phyloP scores from a whole-genome alignment of 2,329 filamentous ascomycete species.

The Diplodia corticola region DNA sequence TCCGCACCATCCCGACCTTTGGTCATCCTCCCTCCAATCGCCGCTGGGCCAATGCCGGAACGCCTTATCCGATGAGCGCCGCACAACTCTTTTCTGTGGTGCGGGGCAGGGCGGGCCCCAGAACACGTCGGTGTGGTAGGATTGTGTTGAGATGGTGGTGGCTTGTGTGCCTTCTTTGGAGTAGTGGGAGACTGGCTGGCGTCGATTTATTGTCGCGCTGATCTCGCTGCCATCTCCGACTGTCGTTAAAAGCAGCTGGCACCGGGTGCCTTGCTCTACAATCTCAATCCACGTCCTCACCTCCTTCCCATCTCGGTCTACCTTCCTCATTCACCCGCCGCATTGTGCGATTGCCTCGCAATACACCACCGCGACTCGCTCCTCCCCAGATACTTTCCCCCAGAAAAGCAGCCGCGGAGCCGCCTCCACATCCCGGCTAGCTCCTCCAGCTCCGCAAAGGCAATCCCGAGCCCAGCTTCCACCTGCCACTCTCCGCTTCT shows the following conservation, averaged over 20 bases:
- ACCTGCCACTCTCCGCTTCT: neutral
- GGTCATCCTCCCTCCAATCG: neutral
- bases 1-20: slow-evolving; percentile 1
- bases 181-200: neutral
- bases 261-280: neutral
- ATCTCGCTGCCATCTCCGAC: neutral
- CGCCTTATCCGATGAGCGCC: slow-evolving; percentile 11
- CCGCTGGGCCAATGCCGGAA: neutral
- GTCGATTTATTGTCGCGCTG: neutral
- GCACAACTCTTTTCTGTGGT: neutral
- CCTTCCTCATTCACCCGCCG: neutral
- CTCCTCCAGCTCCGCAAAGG: neutral
- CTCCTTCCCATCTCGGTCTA: neutral
- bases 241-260: neutral
- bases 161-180: neutral
- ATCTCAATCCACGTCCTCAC: neutral
- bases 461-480: neutral
- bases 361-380: neutral
- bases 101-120: slow-evolving; percentile 10
- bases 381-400: neutral
- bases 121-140: neutral
- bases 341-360: neutral
- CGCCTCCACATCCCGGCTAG: neutral
- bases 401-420: neutral
- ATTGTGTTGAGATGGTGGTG: slow-evolving; percentile 6